Evolutionary conservation across 306 rosid species (phyloP), one percentile per base, ranked within the genome.

Genomic region (Citrullus amarus): DNA sequence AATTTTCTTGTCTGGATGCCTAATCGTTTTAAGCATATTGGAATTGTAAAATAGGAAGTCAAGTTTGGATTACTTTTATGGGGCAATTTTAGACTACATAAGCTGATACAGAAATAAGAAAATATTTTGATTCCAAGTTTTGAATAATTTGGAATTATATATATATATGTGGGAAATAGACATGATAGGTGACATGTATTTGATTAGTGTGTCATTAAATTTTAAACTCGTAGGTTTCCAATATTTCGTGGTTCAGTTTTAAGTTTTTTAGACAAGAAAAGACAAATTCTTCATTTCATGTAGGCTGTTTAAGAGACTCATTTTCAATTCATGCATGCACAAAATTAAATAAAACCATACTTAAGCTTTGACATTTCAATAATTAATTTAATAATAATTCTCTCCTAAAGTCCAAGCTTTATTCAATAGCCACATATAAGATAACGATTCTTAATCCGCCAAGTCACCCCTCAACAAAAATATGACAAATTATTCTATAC

Each of bases 251-350:
- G 73, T 41, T 43, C 43, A 9, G 75, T 22, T 11, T 8, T 11
- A 43, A 68, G 54, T 68, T 71, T 71, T 1, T 41, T 46, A 71
- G 57, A 71, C 76, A 71, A 71, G 58, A 71, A 22, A 71, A 71
- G 58, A 71, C 76, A 71, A 71, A 46, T 11, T 71, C 8, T 46
- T 71, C 58, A 71, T 71, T 71, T 71, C 58, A 48, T 71, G 71
- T 65, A 65, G 71, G 71, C 71, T 65, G 48, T 65, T 65, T 65
- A 15, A 65, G 71, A 34, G 48, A 65, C 48, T 65, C 1, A 15
- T 22, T 10, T 68, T 20, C 34, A 68, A 68, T 68, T 68, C 75
- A 68, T 69, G 22, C n/a, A 67, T 2, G 4, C 36, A 32, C 36
- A 32, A 32, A 32, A 4, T n/a, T 32, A 51, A 2, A 13, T 30